Base-by-base conservation (phyloP, 2,329 filamentous ascomycete genomes). In the Blastomyces silverae region DNA sequence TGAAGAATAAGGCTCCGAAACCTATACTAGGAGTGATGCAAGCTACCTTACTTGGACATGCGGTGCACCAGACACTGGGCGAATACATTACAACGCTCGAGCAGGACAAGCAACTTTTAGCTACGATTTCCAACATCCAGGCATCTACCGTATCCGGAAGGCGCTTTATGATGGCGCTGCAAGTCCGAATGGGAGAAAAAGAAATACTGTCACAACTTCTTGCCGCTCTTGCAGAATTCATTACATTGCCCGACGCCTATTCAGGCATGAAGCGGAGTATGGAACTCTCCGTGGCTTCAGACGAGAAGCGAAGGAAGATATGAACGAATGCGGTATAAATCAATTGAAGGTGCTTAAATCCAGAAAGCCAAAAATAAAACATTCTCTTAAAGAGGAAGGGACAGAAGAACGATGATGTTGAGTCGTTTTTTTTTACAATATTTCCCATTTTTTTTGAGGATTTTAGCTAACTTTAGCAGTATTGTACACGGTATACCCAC, bases 111-210 rank as follows among this genome's bases (percentile, higher is more conserved):
- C 71, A 79, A 60, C 66, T 80, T 6, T 72, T 82, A 25, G 66
- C 71, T 25, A 69, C 72, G 15, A 62, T 77, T 68, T 70, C 68
- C 66, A 73, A 70, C 63, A 70, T 65, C 15, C 66, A 68, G 72
- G 73, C 65, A 69, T 74, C 73, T 67, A 71, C 67, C 34, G 77
- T 82, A 61, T 71, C 69, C 13, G 42, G 65, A 25, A 72, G 72
- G 31, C 77, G 78, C 42, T 70, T 74, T 17, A 79, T 76, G 55
- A 89, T 89, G 86, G 89, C 89, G 0, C 71, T 87, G 28, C 78
- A 84, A 61, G 88, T 92, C 46, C 83, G 90, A 66, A 76, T 87
- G 2, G 90, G 89, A 17, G 90, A 93, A 76, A 91, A 91, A 74
- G 81, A 82, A 69, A 79, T 92, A 6, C 72, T 92, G 31, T 76